These are phyloP conservation scores for Acer saccharum DNA, from an alignment of 345 rosid species.

Conservation along the genomic window DNA sequence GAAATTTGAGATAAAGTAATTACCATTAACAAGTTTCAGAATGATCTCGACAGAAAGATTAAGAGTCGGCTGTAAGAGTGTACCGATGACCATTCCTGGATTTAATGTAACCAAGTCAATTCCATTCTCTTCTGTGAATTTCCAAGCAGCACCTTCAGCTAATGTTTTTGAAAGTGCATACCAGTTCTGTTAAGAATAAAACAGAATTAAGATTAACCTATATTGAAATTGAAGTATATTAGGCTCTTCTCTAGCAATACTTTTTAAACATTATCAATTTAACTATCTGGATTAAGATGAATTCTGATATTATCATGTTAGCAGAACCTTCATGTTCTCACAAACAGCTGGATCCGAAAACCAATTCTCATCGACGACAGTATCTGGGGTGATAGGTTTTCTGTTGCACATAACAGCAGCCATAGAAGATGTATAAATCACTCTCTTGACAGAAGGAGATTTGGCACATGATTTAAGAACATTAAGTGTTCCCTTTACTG, in stretches of 20 bases:
- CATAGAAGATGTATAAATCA: constrained; percentile 52
- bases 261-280: neutral
- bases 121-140: constrained; percentile 39
- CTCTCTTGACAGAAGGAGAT: constrained; percentile 46
- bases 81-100: constrained; percentile 46
- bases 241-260: neutral
- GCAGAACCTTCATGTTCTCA: constrained; percentile 26
- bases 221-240: neutral
- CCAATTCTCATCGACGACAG: constrained; percentile 52
- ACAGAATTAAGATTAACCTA: neutral
- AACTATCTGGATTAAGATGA: neutral
- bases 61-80: constrained; percentile 43
- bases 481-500: constrained; percentile 1
- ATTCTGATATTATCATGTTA: neutral
- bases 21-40: constrained; percentile 32
- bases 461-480: constrained; percentile 17
- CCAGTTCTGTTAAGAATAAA: constrained; percentile 34
- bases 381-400: constrained; percentile 31
- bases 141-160: constrained; percentile 53
- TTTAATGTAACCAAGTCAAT: constrained; percentile 41
- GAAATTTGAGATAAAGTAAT: neutral
- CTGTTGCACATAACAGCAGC: constrained; percentile 34
- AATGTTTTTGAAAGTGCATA: constrained; percentile 44
- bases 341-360: constrained; percentile 42
- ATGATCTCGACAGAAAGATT: constrained; percentile 28